These are phyloP conservation scores for Podaxis sp. DNA, from an alignment of 768 basidiomycete species.

Conservation along the genomic window DNA sequence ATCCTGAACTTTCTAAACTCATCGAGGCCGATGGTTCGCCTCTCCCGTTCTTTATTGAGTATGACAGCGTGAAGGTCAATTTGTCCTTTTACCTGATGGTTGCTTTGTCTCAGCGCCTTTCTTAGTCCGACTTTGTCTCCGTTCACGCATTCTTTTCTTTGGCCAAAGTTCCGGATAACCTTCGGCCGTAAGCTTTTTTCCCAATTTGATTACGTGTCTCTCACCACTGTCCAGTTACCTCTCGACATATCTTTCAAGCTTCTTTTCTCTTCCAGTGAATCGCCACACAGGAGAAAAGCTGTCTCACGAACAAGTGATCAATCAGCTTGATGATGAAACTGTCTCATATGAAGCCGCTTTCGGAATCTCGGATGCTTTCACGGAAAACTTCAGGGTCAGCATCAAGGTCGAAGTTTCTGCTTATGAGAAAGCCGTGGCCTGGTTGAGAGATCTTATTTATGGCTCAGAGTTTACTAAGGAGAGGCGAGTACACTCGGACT, in stretches of 20 bases:
- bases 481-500: conserved; percentile 39
- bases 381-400: conserved; percentile 68
- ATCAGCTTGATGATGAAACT: conserved; percentile 86
- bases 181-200: conserved; percentile 61
- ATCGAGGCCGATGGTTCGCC: conserved; percentile 62
- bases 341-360: conserved; percentile 77
- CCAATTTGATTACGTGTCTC: background rate
- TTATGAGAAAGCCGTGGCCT: conserved; percentile 80
- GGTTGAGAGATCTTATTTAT: conserved; percentile 82
- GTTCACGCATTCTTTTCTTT: conserved; percentile 79
- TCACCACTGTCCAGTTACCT: conserved; percentile 50
- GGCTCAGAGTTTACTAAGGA: conserved; percentile 74
- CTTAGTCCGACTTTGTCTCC: conserved; percentile 87
- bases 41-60: conserved; percentile 88
- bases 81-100: background rate
- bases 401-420: conserved; percentile 81
- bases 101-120: conserved; percentile 4
- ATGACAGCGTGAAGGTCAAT: conserved; percentile 83
- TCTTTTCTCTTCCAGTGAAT: conserved; percentile 85
- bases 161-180: conserved; percentile 59
- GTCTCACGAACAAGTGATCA: conserved; percentile 85
- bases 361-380: conserved; percentile 61
- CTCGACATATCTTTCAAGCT: conserved; percentile 71
- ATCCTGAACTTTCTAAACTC: conserved; percentile 50
- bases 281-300: conserved; percentile 65